Percentiles rank a stretch among this genome's conserved stretches.
These are phyloP conservation scores for Rubia occidens DNA, from an alignment of 305 asterid species.

Conservation along the genomic window DNA sequence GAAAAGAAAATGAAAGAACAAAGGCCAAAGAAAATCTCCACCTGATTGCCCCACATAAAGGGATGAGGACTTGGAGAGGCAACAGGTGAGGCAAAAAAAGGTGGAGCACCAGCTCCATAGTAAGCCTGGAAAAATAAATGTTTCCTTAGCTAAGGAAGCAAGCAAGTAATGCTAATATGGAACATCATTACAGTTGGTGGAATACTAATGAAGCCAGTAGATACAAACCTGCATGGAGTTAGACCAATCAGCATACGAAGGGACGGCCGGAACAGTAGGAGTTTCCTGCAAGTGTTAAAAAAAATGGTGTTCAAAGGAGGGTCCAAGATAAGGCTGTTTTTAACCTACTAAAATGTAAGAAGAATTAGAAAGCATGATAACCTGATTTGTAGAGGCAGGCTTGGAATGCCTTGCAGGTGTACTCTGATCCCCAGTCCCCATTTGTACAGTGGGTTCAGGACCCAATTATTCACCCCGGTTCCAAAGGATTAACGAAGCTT, in stretches of 20 bases:
- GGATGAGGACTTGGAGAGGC: slow-evolving; percentile 91
- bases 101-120: slow-evolving; percentile 89
- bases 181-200: not conserved
- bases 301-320: slow-evolving; percentile 6
- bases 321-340: not conserved
- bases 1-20: not conserved
- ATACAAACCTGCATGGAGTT: slow-evolving; percentile 66
- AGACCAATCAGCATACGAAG: slow-evolving; percentile 83
- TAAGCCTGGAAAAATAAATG: slow-evolving; percentile 49
- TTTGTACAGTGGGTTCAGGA: slow-evolving; percentile 28
- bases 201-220: slow-evolving; percentile 8
- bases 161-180: not conserved
- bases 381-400: slow-evolving; percentile 49
- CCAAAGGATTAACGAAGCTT: slow-evolving; percentile 15
- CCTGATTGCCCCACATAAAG: slow-evolving; percentile 94
- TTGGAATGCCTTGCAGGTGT: slow-evolving; percentile 53
- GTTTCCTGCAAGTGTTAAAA: slow-evolving; percentile 47
- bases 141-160: slow-evolving; percentile 7
- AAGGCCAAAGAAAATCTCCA: slow-evolving; percentile 21
- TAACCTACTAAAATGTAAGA: slow-evolving; percentile 6
- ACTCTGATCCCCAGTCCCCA: slow-evolving; percentile 70
- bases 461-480: slow-evolving; percentile 21
- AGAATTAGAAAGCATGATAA: slow-evolving; percentile 16
- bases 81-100: slow-evolving; percentile 78
- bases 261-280: slow-evolving; percentile 41